Conservation (phyloP, 2,329 filamentous ascomycete genomes). For the Leptodontidium sp. region DNA sequence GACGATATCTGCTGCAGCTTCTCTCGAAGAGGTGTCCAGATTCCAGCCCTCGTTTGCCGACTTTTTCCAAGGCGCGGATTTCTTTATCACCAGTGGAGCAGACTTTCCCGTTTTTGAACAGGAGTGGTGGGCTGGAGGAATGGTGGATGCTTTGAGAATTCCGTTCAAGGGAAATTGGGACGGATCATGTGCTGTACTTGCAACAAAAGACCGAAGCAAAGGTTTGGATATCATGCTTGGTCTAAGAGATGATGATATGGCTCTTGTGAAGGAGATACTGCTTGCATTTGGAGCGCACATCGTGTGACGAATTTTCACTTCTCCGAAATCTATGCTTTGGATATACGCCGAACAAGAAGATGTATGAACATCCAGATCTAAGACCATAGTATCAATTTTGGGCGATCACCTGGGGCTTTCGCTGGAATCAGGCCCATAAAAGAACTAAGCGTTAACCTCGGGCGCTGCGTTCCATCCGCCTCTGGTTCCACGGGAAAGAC, state of each 20-base stretch:
- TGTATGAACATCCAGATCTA: not conserved
- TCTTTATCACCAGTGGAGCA: constrained; percentile 9
- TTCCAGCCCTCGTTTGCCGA: constrained; percentile 5
- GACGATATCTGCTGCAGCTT: not conserved
- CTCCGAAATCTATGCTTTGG: not conserved
- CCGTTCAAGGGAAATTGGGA: too few relatives aligned
- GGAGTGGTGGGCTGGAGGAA: not conserved
- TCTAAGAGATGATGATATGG: not conserved
- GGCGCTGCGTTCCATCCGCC: constrained; percentile 3
- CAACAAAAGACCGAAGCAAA: too few relatives aligned
- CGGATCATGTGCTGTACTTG: too few relatives aligned
- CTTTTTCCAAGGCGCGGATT: constrained; percentile 7
- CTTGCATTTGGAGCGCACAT: constrained; percentile 7
- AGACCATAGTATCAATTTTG: constrained; percentile 18
- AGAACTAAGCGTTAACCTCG: constrained; percentile 11
- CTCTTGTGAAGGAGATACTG: constrained; percentile 2
- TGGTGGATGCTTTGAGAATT: too few relatives aligned
- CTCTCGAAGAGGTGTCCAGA: constrained; percentile 9
- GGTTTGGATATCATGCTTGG: too few relatives aligned
- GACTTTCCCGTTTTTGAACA: constrained; percentile 10
- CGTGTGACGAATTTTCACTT: not conserved
- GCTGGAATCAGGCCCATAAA: constrained; percentile 19
- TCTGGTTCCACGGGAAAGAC: constrained; percentile 12
- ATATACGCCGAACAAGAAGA: not conserved
- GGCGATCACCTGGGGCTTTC: not conserved